Conservation (phyloP, 495 filamentous ascomycete species). For the Acidiella bohemica region DNA sequence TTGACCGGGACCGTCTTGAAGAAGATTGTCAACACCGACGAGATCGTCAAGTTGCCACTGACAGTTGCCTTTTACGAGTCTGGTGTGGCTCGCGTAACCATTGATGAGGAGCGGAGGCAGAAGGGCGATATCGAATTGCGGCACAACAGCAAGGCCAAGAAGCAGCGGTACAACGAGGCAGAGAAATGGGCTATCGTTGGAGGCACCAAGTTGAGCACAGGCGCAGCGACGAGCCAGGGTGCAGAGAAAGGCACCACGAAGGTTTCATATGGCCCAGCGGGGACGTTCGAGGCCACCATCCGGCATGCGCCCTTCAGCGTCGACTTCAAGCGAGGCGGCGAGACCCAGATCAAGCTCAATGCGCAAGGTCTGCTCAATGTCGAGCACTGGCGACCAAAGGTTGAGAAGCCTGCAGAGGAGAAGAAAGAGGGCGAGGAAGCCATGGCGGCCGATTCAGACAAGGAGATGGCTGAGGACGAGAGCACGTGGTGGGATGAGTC, state of each 20-base stretch:
- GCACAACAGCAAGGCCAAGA: constrained; percentile 68
- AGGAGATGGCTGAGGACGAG: constrained; percentile 47
- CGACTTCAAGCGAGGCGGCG: constrained; percentile 70
- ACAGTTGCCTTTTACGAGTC: constrained; percentile 78
- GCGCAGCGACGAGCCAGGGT: constrained; percentile 45
- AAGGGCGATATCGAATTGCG: constrained; percentile 81
- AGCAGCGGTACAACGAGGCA: constrained; percentile 87
- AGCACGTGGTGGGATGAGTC: constrained; percentile 95
- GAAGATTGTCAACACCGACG: constrained; percentile 45
- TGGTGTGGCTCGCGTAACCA: constrained; percentile 67
- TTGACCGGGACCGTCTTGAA: constrained; percentile 71
- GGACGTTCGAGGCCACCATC: constrained; percentile 67
- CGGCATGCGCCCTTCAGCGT: constrained; percentile 68
- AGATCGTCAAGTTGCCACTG: constrained; percentile 64
- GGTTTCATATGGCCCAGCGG: constrained; percentile 65
- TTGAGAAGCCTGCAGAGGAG: constrained; percentile 46
- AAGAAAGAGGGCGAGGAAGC: constrained; percentile 32
- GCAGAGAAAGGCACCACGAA: constrained; percentile 53
- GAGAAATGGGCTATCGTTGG: constrained; percentile 79
- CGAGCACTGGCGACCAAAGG: constrained; percentile 89
- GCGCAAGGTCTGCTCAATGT: constrained; percentile 75
- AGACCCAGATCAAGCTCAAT: constrained; percentile 78
- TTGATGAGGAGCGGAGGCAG: constrained; percentile 82
- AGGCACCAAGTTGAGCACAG: constrained; percentile 53
- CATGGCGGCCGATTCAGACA: constrained; percentile 15